Base-by-base conservation (phyloP, 768 basidiomycete genomes). In the Mycena polygramma region DNA sequence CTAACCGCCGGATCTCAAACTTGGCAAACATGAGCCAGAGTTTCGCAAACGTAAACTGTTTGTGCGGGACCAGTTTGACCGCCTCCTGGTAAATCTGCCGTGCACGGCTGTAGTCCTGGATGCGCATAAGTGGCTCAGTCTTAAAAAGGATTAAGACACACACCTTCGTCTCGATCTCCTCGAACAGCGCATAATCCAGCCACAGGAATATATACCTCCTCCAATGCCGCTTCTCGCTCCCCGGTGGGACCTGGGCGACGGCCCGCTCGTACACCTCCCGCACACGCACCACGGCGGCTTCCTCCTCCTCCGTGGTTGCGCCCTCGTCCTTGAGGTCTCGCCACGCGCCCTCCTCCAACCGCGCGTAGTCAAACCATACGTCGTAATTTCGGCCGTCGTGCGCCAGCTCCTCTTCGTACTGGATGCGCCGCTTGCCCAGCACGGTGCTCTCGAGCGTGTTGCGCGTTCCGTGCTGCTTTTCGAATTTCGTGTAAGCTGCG, bases 41-140 rank as follows among this genome's bases (percentile, higher is more conserved):
- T 81, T 99, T 99, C 4, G 98, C 94, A 74, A 99, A 99, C 0
- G 98, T 98, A 80, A 99, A 99, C 68, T 92, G 90, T 77, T 97
- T 97, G 80, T 99, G 97, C 0, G 98, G 98, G 3, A 98, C 92
- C 26, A 99, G 90, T 68, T 88, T 87, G 62, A 97, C 81, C 8
- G 92, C 95, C 0, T 96, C 96, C 79, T 95, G 92, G 82, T 96
- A 99, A 39, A 99, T 92, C 76, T 98, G 94, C 58, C 96, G 88
- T 30, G 95, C 87, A 4, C 98, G 92, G 41, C 85, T 85, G 73
- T 91, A 92, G 77, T 99, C 97, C 93, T 97, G 48, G 41, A 11
- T 13, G 65, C 51, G 11, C 57, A 41, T 30, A 64, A 60, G 66
- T 46, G 63, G 49, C 19, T 68, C 35, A 15, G 22, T 57, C 39